Evolutionary conservation across 148 eudicot genomes (phyloP).

Genomic region (Heliamphora exappendiculata): DNA sequence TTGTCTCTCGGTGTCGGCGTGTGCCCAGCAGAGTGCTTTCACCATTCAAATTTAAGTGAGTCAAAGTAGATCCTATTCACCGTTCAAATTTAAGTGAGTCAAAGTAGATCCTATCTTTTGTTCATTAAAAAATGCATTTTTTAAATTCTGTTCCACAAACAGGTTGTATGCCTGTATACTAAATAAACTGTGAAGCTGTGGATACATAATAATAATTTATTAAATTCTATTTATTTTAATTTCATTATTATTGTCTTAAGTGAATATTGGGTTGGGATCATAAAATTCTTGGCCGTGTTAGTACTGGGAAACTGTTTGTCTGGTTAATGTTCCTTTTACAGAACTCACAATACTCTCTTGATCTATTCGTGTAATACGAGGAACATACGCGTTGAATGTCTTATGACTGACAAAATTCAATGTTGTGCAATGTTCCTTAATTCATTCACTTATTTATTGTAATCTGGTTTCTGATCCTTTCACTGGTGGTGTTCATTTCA

Average conservation of each 20-base stretch:
- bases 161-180: not conserved
- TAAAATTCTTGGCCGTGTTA: not conserved
- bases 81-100: too few species aligned
- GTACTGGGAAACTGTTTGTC: not conserved
- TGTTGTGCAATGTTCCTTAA: not conserved
- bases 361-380: not conserved
- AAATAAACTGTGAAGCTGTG: not conserved
- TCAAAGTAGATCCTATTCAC: too few species aligned
- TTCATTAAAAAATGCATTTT: too few species aligned
- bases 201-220: not conserved
- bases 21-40: too few species aligned
- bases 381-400: not conserved
- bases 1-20: too few species aligned
- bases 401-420: not conserved
- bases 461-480: not conserved
- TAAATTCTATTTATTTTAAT: not conserved
- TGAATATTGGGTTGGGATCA: not conserved
- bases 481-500: not conserved
- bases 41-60: too few species aligned
- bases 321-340: not conserved
- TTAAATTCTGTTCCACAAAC: not conserved
- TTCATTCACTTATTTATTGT: not conserved
- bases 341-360: not conserved
- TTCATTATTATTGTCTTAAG: not conserved
- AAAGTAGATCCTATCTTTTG: too few species aligned